These are phyloP conservation scores for Phialemoniopsis sp. DNA, from an alignment of 2,329 filamentous ascomycete species.

Conservation along the genomic window DNA sequence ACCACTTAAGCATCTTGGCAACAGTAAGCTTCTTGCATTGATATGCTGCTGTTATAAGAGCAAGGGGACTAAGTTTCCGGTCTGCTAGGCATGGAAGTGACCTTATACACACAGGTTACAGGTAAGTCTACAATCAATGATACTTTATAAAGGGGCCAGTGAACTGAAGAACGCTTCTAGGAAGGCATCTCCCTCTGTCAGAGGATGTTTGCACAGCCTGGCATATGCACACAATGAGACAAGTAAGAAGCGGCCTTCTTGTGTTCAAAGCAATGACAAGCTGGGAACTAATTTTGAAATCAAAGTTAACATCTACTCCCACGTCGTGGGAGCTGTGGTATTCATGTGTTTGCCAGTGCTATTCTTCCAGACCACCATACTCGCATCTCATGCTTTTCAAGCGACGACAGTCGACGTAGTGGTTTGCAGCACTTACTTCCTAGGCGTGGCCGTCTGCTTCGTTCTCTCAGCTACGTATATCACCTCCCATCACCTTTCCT, in stretches of 20 bases:
- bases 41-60: too few species aligned
- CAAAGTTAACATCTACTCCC: constrained; percentile 42
- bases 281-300: not conserved
- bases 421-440: constrained; percentile 36
- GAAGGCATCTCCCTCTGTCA: constrained; percentile 15
- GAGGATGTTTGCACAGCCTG: constrained; percentile 16
- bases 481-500: too few species aligned
- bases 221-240: constrained; percentile 21
- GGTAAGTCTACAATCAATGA: constrained; percentile 8
- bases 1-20: constrained; percentile 4
- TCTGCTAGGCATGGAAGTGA: constrained; percentile 22
- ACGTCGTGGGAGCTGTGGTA: constrained; percentile 32
- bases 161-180: constrained; percentile 8
- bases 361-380: constrained; percentile 28
- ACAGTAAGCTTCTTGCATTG: constrained; percentile 2
- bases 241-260: constrained; percentile 6
- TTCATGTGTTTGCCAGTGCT: constrained; percentile 31
- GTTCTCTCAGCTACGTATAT: constrained; percentile 36
- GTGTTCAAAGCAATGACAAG: too few species aligned
- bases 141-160: too few species aligned
- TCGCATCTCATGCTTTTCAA: constrained; percentile 23
- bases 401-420: constrained; percentile 30
- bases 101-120: constrained; percentile 26
- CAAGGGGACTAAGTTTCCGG: not conserved
- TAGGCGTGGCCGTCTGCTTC: constrained; percentile 40